Percentiles rank a stretch among this genome's conserved stretches.
phyloP scores from a whole-genome alignment of 73 alveolate species.

The Paramecium primaurelia region DNA sequence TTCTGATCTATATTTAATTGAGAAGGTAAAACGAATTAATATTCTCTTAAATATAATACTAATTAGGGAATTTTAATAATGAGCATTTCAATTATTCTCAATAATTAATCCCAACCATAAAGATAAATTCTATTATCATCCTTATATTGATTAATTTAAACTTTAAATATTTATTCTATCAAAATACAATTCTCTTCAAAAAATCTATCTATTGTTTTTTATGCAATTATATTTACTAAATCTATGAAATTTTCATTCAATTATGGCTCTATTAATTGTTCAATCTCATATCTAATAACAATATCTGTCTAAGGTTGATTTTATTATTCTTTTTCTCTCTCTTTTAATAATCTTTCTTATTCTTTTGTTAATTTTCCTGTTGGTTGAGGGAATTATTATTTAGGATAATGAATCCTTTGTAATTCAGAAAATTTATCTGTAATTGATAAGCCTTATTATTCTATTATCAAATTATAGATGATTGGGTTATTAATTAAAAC shows the following conservation, averaged over 20 bases:
- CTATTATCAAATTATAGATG: background rate
- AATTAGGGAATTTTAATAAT: background rate
- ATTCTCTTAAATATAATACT: background rate
- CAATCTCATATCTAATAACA: background rate
- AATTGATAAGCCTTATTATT: background rate
- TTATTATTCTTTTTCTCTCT: background rate
- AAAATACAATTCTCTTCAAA: background rate
- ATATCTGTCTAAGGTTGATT: background rate
- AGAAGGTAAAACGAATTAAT: background rate
- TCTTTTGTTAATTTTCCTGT: background rate
- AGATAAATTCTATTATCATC: background rate
- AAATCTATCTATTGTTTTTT: conserved; percentile 7
- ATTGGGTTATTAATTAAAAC: conserved; percentile 11
- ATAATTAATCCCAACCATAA: background rate
- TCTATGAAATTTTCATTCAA: background rate
- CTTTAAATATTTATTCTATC: background rate
- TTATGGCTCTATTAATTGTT: background rate
- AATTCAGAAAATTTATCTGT: background rate
- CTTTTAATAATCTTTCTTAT: background rate
- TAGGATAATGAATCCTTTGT: background rate
- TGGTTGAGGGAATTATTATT: background rate
- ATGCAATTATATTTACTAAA: background rate
- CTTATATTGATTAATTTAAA: background rate
- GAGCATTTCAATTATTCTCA: background rate
- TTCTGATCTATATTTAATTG: background rate